A percentile compares a stretch with the other conserved stretches of the same genome.
Conservation (phyloP, 163 green algal genomes). For the Scenedesmus sp. region DNA sequence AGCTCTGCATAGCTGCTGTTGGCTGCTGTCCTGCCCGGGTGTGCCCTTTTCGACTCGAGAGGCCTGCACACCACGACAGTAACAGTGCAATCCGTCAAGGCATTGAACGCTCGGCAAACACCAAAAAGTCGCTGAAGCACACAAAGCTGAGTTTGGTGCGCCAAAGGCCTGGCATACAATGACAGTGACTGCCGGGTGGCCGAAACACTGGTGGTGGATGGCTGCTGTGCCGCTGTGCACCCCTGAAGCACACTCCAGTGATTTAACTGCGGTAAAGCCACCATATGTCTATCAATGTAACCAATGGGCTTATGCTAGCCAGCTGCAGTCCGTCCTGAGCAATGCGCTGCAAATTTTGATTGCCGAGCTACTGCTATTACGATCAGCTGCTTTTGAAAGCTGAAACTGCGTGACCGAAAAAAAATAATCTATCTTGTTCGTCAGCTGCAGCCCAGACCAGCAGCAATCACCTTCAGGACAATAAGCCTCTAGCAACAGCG, state of each 20-base stretch:
- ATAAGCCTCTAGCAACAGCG: background rate
- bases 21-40: background rate
- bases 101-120: background rate
- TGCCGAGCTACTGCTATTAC: background rate
- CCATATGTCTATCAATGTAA: background rate
- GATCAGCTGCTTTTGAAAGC: background rate
- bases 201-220: constrained; percentile 11
- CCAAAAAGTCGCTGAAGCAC: background rate
- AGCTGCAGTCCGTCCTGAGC: background rate
- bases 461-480: background rate
- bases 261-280: background rate
- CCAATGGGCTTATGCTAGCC: background rate
- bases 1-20: constrained; percentile 45
- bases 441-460: background rate
- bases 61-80: constrained; percentile 8
- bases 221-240: background rate
- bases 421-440: background rate
- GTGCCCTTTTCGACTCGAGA: background rate
- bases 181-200: background rate
- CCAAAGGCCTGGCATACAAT: background rate
- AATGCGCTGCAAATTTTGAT: background rate
- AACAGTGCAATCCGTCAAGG: constrained; percentile 8
- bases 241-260: background rate
- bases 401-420: background rate
- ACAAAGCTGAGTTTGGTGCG: background rate